Evolutionary conservation across 441 rosid species (phyloP).

Genomic region (Corymbia citriodora): DNA sequence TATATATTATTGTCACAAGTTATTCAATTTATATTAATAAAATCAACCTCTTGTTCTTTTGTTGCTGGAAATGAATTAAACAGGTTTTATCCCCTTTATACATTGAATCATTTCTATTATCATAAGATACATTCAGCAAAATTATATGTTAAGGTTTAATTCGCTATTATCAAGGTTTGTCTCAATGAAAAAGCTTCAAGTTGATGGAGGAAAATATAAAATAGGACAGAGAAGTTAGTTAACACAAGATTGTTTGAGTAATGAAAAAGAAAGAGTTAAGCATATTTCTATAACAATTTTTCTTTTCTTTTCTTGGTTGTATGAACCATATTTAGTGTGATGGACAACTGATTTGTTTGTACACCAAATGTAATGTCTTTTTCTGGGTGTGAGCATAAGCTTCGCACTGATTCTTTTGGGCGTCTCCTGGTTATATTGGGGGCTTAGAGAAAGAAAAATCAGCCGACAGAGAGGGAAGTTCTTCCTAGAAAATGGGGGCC

Average conservation of each 20-base stretch:
- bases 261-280: background rate
- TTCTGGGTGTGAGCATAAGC: constrained; percentile 6
- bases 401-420: constrained; percentile 1
- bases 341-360: background rate
- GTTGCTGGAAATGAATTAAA: no score
- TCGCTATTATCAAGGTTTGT: background rate
- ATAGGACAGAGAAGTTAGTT: background rate
- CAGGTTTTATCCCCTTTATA: background rate
- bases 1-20: no score
- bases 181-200: background rate
- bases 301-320: background rate
- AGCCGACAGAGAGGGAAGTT: constrained; percentile 11
- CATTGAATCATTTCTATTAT: fast-evolving
- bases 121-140: background rate
- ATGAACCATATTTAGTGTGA: background rate
- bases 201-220: background rate
- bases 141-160: no score
- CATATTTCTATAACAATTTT: fast-evolving
- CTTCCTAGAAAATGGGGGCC: constrained; percentile 30
- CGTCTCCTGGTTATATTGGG: constrained; percentile 7
- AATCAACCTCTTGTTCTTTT: background rate
- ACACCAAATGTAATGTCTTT: background rate
- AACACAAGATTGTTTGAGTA: background rate
- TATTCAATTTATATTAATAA: fast-evolving
- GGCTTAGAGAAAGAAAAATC: constrained; percentile 8